A percentile compares a stretch with the other conserved stretches of the same genome.
Conservation (phyloP, 2,329 filamentous ascomycete species). For the Scopulariopsis brevicaulis region DNA sequence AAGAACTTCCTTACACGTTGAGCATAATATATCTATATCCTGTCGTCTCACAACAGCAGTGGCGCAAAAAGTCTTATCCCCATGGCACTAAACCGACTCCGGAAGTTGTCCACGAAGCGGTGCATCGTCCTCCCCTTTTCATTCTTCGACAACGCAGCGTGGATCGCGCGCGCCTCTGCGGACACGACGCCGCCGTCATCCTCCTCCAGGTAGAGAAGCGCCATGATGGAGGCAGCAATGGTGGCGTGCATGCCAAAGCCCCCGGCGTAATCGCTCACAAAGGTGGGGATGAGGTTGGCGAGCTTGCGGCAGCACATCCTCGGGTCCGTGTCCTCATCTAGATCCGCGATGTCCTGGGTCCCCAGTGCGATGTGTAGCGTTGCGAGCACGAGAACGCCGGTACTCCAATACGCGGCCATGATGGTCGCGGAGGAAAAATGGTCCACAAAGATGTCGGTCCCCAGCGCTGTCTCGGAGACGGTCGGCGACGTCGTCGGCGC, state of each 20-base stretch:
- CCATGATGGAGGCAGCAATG: conserved; percentile 8
- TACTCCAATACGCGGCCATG: conserved; percentile 7
- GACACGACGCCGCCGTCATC: background rate
- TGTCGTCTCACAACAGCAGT: background rate
- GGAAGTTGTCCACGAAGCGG: background rate
- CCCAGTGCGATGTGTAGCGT: conserved; percentile 7
- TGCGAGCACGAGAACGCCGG: conserved; percentile 7
- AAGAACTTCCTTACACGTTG: too few relatives aligned
- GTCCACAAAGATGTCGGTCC: background rate
- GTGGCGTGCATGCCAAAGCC: conserved; percentile 7
- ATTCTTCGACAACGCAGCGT: background rate
- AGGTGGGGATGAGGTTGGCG: conserved; percentile 7
- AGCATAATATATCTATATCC: too few relatives aligned
- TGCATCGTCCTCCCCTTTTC: background rate
- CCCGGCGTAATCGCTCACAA: conserved; percentile 8
- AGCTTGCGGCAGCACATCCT: conserved; percentile 8
- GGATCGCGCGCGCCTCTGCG: background rate
- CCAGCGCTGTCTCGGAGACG: conserved; percentile 1
- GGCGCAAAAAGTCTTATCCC: background rate
- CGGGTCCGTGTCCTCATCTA: conserved; percentile 6
- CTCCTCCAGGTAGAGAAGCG: conserved; percentile 7
- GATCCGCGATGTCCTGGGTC: background rate
- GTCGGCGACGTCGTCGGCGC: background rate
- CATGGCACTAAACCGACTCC: background rate
- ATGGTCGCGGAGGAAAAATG: conserved; percentile 7